These are phyloP conservation scores for Suillus discolor DNA, from an alignment of 768 basidiomycete species.

Conservation along the genomic window DNA sequence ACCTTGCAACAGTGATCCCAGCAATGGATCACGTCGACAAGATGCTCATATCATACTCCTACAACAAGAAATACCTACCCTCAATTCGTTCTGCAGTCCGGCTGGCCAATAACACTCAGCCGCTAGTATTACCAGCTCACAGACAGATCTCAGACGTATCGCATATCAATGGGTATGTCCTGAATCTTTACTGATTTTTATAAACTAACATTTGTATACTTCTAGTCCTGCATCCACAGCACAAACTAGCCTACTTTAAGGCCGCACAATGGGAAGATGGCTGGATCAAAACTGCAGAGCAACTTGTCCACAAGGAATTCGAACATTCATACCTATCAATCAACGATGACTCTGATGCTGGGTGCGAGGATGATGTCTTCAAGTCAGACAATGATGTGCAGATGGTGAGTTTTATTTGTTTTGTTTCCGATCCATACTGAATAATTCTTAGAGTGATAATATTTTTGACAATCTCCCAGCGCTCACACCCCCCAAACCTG, in stretches of 20 bases:
- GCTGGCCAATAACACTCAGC: too few species aligned
- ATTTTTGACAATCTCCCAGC: slow-evolving; percentile 35
- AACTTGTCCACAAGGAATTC: slow-evolving; percentile 25
- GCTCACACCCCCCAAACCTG: slow-evolving; percentile 24
- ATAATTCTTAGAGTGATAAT: slow-evolving; percentile 16
- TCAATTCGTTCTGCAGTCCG: too few species aligned
- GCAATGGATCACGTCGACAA: too few species aligned
- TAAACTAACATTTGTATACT: not conserved
- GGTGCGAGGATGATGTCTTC: not conserved
- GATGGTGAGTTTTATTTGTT: not conserved
- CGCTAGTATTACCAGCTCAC: too few species aligned
- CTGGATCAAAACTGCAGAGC: slow-evolving; percentile 29
- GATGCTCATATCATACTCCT: too few species aligned
- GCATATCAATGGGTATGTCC: too few species aligned
- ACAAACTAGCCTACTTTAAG: slow-evolving; percentile 33
- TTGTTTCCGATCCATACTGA: not conserved
- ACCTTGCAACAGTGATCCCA: too few species aligned
- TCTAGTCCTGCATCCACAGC: slow-evolving; percentile 30
- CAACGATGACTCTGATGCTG: not conserved
- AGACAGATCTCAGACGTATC: too few species aligned
- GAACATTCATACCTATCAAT: not conserved
- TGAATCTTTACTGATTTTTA: too few species aligned
- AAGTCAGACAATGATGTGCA: not conserved
- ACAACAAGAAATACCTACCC: too few species aligned
- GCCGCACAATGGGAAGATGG: slow-evolving; percentile 22